phyloP scores from a whole-genome alignment of 164 flowering plant species.

The Liquidambar formosana region DNA sequence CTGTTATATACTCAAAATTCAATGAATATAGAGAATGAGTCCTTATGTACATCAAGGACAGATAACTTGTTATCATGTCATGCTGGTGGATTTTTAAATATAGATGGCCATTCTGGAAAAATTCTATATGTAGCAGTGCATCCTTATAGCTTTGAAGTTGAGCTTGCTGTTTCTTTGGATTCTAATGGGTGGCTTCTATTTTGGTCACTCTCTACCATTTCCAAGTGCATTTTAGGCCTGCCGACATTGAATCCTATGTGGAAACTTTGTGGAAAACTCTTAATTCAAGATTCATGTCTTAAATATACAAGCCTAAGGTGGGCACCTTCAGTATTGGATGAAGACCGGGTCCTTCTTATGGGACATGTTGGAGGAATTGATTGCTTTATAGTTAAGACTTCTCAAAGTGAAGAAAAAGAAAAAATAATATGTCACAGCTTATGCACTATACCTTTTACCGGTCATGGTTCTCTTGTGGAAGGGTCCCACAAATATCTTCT shows the following conservation, averaged over 20 bases:
- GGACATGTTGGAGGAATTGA: slow-evolving; percentile 81
- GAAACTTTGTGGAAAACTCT: slow-evolving; percentile 50
- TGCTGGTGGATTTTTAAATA: slow-evolving; percentile 33
- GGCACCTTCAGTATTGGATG: slow-evolving; percentile 65
- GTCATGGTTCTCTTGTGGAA: slow-evolving; percentile 25
- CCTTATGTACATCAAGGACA: slow-evolving; percentile 16
- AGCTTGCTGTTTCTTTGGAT: slow-evolving; percentile 82
- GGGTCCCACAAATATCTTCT: slow-evolving; percentile 57
- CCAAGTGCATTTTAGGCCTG: slow-evolving; percentile 37
- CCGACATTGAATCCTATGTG: slow-evolving; percentile 58
- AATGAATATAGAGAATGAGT: slow-evolving; percentile 26
- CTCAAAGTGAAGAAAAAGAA: slow-evolving; percentile 35
- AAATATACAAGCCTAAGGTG: slow-evolving; percentile 73
- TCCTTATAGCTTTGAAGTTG: slow-evolving; percentile 55
- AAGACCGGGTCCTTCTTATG: slow-evolving; percentile 54
- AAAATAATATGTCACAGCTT: slow-evolving; percentile 47
- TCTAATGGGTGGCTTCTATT: slow-evolving; percentile 68
- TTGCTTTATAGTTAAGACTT: slow-evolving; percentile 47
- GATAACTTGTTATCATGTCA: slow-evolving; percentile 29
- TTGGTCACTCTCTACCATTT: slow-evolving; percentile 65
- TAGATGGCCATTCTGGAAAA: slow-evolving; percentile 71
- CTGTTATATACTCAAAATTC: slow-evolving; percentile 36
- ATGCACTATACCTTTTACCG: slow-evolving; percentile 65
- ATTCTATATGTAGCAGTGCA: slow-evolving; percentile 70
- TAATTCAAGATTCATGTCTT: slow-evolving; percentile 23